Percentiles rank a stretch among this genome's conserved stretches.
Evolutionary conservation across 2,329 filamentous ascomycete genomes (phyloP).

Genomic region (Penicillium sp.): DNA sequence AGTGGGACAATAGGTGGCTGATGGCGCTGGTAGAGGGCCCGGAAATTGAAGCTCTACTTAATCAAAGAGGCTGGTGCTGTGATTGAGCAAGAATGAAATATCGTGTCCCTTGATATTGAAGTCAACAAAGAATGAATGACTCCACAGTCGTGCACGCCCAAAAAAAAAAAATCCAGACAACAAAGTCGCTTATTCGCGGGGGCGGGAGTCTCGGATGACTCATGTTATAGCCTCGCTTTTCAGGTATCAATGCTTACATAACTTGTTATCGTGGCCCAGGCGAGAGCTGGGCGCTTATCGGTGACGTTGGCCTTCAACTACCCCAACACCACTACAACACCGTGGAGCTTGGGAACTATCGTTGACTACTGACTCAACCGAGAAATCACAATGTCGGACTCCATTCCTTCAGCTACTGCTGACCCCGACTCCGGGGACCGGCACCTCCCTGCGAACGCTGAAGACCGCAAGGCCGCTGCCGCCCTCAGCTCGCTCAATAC

Average conservation of each 20-base stretch:
- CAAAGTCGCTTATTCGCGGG: slow-evolving; percentile 25
- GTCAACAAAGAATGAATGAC: slow-evolving; percentile 12
- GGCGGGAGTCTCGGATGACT: slow-evolving; percentile 21
- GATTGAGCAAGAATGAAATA: background rate
- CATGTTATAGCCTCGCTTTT: slow-evolving; percentile 13
- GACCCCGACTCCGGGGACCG: slow-evolving; percentile 38
- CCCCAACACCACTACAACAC: background rate
- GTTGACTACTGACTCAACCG: background rate
- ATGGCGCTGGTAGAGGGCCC: background rate
- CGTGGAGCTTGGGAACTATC: background rate
- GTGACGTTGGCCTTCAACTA: slow-evolving; percentile 10
- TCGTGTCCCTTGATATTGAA: background rate
- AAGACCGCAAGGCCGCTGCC: slow-evolving; percentile 54
- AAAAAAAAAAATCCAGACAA: slow-evolving; percentile 3
- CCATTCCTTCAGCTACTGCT: slow-evolving; percentile 43
- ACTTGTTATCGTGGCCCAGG: slow-evolving; percentile 1
- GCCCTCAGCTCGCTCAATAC: slow-evolving; percentile 51
- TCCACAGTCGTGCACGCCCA: background rate
- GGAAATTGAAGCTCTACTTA: background rate
- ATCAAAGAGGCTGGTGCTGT: background rate
- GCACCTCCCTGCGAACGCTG: slow-evolving; percentile 45
- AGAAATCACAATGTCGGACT: slow-evolving; percentile 44
- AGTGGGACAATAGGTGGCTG: slow-evolving; percentile 7
- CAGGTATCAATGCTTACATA: slow-evolving; percentile 6
- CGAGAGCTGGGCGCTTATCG: slow-evolving; percentile 8